Conservation (phyloP, 2,329 filamentous ascomycete species). For the Aureobasidium sp. region DNA sequence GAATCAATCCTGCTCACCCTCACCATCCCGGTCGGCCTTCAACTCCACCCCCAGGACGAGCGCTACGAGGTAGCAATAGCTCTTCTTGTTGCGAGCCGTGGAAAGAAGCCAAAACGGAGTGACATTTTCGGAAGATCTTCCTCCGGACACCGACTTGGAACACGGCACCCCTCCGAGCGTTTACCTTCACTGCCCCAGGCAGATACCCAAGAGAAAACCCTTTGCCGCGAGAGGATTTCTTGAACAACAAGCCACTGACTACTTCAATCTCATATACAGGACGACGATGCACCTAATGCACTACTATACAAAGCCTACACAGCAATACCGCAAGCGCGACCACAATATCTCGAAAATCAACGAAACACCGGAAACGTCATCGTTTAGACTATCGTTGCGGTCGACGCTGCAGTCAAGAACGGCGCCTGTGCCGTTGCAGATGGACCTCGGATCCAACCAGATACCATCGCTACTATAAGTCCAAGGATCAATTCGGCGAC, state of each 20-base stretch:
- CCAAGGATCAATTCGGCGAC: no score
- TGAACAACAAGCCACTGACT: not conserved
- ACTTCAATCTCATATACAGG: not conserved
- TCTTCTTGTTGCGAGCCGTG: no score
- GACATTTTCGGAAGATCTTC: not conserved
- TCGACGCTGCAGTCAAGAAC: no score
- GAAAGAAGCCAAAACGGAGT: no score
- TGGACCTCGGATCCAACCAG: no score
- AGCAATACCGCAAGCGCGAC: constrained; percentile 46
- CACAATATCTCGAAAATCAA: constrained; percentile 42
- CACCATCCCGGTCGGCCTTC: not conserved
- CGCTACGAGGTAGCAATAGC: not conserved
- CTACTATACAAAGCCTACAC: constrained; percentile 48
- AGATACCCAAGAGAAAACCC: not conserved
- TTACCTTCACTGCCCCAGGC: not conserved
- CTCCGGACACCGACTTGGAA: not conserved
- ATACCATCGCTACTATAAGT: no score
- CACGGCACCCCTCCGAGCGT: not conserved
- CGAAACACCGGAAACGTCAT: constrained; percentile 13
- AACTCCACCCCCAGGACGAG: not conserved
- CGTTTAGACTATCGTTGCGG: no score
- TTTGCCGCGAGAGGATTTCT: not conserved
- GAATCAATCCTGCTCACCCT: not conserved
- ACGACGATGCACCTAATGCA: not conserved
- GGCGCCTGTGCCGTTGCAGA: no score